Percentiles rank a stretch among this genome's conserved stretches.
phyloP scores from a whole-genome alignment of 768 basidiomycete species.

The Lactarius tabidus region DNA sequence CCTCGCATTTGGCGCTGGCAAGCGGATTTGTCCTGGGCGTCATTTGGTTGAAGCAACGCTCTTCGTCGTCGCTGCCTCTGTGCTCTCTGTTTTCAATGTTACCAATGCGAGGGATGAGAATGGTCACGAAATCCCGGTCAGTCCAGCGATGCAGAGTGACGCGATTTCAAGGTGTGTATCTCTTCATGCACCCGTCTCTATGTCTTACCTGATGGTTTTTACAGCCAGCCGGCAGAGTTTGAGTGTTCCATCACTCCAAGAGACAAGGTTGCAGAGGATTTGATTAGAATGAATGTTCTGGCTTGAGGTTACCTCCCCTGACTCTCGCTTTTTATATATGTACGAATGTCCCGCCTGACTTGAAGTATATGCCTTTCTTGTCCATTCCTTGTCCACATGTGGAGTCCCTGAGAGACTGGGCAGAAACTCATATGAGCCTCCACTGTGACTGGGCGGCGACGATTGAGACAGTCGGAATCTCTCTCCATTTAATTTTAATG shows the following conservation, averaged over 20 bases:
- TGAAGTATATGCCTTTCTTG: too few relatives aligned
- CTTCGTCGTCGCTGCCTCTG: constrained; percentile 7
- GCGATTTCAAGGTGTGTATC: background rate
- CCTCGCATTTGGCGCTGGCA: constrained; percentile 24
- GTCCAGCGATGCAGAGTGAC: background rate
- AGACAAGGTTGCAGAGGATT: too few relatives aligned
- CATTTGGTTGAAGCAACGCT: constrained; percentile 18
- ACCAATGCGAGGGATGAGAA: background rate
- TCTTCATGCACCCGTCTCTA: background rate
- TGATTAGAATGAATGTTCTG: too few relatives aligned
- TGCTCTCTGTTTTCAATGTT: background rate
- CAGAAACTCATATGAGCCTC: background rate
- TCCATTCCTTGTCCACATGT: too few relatives aligned
- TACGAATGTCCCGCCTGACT: too few relatives aligned
- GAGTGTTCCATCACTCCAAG: too few relatives aligned
- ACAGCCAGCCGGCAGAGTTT: too few relatives aligned
- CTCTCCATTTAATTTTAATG: too few relatives aligned
- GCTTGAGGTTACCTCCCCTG: too few relatives aligned
- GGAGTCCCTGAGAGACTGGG: too few relatives aligned
- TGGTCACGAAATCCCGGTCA: background rate
- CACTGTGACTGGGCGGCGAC: background rate
- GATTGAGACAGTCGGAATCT: background rate
- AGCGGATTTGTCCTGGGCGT: constrained; percentile 22
- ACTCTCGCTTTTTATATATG: too few relatives aligned
- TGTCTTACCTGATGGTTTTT: background rate